Conservation (phyloP, 257 asterid genomes). For the Nicotiana knightiana region DNA sequence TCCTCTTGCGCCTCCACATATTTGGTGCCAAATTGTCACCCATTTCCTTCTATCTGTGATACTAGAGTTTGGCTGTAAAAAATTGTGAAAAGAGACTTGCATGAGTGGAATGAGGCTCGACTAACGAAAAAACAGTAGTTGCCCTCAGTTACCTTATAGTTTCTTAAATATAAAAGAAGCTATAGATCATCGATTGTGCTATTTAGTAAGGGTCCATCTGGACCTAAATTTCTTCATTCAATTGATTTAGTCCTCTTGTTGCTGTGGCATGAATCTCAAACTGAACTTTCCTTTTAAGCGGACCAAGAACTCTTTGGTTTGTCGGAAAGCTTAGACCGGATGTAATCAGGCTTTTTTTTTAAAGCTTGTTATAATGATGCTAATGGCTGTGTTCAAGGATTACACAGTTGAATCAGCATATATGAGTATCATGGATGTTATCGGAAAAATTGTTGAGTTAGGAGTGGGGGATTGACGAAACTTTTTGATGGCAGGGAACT, state of each 20-base stretch:
- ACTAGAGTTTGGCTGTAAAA: not conserved
- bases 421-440: not conserved
- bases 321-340: not conserved
- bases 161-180: not conserved
- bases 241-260: not conserved
- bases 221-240: not conserved
- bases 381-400: not conserved
- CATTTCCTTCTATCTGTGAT: not conserved
- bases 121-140: not conserved
- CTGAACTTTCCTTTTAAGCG: not conserved
- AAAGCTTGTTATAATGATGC: not conserved
- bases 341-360: not conserved
- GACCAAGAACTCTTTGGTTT: not conserved
- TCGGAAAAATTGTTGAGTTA: not conserved
- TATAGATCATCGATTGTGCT: not conserved
- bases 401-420: not conserved
- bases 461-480: not conserved
- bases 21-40: not conserved
- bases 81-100: not conserved
- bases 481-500: conserved; percentile 49
- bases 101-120: not conserved
- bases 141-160: not conserved
- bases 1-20: not conserved
- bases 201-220: not conserved
- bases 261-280: not conserved